Evolutionary conservation across 371 early-diverging fungal species (phyloP).

Genomic region (Mortierella sp.): DNA sequence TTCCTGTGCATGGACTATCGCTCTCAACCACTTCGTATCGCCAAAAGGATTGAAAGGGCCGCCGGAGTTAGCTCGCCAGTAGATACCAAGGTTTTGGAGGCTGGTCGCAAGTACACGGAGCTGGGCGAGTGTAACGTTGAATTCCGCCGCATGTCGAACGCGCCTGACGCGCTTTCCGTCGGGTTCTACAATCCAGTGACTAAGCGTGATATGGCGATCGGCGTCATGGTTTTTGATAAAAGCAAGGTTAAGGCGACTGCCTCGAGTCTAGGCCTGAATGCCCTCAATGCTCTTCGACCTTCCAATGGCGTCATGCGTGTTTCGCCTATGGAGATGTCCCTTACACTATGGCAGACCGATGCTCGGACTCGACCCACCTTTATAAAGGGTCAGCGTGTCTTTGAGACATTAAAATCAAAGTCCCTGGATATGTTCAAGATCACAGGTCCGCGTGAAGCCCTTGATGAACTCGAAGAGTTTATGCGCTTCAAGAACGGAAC

Average conservation of each 20-base stretch:
- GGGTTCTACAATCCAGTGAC: constrained; percentile 49
- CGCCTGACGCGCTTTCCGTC: constrained; percentile 36
- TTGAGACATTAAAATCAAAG: constrained; percentile 31
- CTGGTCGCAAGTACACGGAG: constrained; percentile 37
- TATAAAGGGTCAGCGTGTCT: constrained; percentile 30
- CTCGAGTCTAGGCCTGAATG: constrained; percentile 25
- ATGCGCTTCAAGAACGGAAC: constrained; percentile 41
- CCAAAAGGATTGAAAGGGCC: constrained; percentile 25
- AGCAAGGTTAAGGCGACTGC: constrained; percentile 27
- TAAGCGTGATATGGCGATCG: constrained; percentile 38
- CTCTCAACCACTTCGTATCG: constrained; percentile 28
- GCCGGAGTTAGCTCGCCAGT: not conserved
- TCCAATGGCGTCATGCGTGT: constrained; percentile 34
- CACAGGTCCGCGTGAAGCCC: constrained; percentile 26
- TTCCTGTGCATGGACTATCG: constrained; percentile 47
- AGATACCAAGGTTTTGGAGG: constrained; percentile 26
- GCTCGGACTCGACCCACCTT: constrained; percentile 23
- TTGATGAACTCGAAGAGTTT: constrained; percentile 49
- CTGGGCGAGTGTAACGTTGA: constrained; percentile 47
- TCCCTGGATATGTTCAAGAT: constrained; percentile 48
- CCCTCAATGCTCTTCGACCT: constrained; percentile 3
- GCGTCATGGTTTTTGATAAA: constrained; percentile 43
- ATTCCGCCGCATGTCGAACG: constrained; percentile 51
- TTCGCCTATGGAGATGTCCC: constrained; percentile 29
- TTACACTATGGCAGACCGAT: constrained; percentile 46